A percentile compares a stretch with the other conserved stretches of the same genome.
These are phyloP conservation scores for Physaria fendleri DNA, from an alignment of 345 rosid species.

Conservation along the genomic window DNA sequence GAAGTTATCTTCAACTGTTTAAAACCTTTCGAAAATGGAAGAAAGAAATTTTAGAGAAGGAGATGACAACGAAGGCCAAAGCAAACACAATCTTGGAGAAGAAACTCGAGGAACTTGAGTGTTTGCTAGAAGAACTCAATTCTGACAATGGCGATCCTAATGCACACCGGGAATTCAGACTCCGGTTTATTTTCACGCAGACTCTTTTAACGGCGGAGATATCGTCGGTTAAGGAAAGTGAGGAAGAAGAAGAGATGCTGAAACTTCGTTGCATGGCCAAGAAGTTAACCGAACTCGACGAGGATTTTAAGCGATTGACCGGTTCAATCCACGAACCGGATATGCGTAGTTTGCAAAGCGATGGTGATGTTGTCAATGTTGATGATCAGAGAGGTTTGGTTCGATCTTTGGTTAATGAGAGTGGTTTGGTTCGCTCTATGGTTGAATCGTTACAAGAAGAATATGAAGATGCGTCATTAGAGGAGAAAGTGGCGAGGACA, in stretches of 20 bases:
- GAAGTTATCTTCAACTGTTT: background rate
- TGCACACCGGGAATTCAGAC: background rate
- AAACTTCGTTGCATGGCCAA: conserved; percentile 19
- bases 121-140: background rate
- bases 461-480: background rate
- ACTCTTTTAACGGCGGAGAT: conserved; percentile 22
- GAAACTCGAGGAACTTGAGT: conserved; percentile 22
- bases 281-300: conserved; percentile 6
- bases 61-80: background rate
- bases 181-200: conserved; percentile 11
- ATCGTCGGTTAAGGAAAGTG: conserved; percentile 1
- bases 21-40: background rate
- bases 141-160: background rate
- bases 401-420: conserved; percentile 5
- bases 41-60: background rate
- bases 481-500: background rate
- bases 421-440: background rate
- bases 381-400: conserved; percentile 11
- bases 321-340: background rate
- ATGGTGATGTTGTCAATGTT: background rate
- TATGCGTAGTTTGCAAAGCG: background rate
- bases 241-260: background rate
- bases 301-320: conserved; percentile 2
- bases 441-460: background rate
- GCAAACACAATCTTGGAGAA: conserved; percentile 12